Conservation (phyloP, 768 basidiomycete genomes). For the Sistotremastrum niveocremeum region DNA sequence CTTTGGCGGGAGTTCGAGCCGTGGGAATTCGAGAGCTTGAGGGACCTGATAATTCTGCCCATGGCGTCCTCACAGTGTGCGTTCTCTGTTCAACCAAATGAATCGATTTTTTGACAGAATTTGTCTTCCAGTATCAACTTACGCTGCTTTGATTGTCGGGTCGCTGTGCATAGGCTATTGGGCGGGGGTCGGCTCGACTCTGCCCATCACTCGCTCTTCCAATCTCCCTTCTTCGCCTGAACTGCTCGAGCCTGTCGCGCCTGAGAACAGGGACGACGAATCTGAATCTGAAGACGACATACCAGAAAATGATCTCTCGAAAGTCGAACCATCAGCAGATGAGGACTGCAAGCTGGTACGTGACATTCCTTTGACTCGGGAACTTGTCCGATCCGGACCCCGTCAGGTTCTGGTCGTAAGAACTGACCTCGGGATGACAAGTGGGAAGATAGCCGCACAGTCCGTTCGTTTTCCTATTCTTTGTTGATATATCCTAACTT, state of each 20-base stretch:
- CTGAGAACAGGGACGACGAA: conserved; percentile 9
- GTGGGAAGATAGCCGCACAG: conserved; percentile 53
- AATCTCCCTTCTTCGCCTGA: neutral
- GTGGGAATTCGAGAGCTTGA: no score
- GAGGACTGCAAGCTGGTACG: conserved; percentile 51
- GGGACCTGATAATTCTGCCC: no score
- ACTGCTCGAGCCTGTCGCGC: neutral
- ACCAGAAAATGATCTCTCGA: conserved; percentile 12
- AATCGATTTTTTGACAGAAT: neutral
- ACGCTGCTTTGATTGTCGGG: conserved; percentile 16
- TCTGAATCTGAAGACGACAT: conserved; percentile 17
- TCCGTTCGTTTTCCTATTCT: conserved; percentile 25
- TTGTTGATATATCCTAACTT: neutral
- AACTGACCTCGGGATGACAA: conserved; percentile 28
- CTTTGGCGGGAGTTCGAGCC: no score
- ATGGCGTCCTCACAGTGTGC: no score
- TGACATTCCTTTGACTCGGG: neutral
- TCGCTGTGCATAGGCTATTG: conserved; percentile 31
- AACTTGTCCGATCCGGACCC: neutral
- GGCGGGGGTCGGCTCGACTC: conserved; percentile 18
- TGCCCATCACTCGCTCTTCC: conserved; percentile 10
- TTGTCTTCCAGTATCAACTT: neutral
- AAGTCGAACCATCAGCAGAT: conserved; percentile 17
- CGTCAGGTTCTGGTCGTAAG: conserved; percentile 44
- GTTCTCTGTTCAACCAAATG: no score